These are phyloP conservation scores for Lyophyllum semitale DNA, from an alignment of 768 basidiomycete genomes.

Conservation along the genomic window DNA sequence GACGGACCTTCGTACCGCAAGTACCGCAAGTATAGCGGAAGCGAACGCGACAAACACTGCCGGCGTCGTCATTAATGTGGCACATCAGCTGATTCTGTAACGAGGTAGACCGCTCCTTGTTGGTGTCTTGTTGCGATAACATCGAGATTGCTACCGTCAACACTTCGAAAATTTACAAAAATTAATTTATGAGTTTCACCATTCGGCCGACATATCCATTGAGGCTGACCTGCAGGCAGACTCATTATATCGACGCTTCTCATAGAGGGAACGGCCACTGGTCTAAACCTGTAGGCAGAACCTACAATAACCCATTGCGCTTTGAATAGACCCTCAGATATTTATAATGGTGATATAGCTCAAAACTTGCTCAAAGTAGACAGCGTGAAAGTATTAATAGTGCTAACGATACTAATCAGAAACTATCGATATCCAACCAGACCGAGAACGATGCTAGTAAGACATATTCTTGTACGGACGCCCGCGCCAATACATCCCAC, in stretches of 20 bases:
- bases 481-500: conserved; percentile 43
- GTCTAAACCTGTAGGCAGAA: no score
- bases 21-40: background rate
- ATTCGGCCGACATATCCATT: no score
- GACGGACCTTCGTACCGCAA: conserved; percentile 6
- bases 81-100: conserved; percentile 1
- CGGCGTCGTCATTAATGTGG: background rate
- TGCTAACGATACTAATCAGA: background rate
- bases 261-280: no score
- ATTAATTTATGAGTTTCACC: no score
- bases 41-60: background rate
- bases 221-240: no score
- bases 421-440: background rate
- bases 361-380: background rate
- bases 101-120: background rate
- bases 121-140: background rate
- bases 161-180: background rate
- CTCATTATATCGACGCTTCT: no score
- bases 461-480: conserved; percentile 16
- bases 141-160: conserved; percentile 1
- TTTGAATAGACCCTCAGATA: no score
- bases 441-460: conserved; percentile 1
- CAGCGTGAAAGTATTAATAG: background rate
- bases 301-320: no score
- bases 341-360: no score